Base-by-base conservation (phyloP, 495 filamentous ascomycete genomes). In the Penicillium salamii region DNA sequence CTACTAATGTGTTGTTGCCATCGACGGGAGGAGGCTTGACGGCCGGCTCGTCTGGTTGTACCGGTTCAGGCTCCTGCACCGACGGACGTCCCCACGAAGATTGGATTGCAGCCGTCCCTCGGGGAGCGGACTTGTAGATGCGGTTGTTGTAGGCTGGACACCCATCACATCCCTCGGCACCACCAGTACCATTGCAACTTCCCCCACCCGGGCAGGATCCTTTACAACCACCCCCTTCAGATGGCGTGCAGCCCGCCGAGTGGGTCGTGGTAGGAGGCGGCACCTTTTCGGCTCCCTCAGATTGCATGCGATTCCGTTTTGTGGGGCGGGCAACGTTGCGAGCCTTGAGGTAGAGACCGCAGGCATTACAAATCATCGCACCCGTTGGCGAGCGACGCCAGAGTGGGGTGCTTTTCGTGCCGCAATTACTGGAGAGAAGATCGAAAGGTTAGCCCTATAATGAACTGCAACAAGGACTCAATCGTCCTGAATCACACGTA, bases 141-240 rank as follows among this genome's bases (percentile, higher is more conserved):
- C 93, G 81, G 66, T 98, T 98, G 74, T 98, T 98, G 75, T 86
- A 97, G 5, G 95, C 95, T 26, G 93, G 93, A 58, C 93, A 98
- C 11, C 93, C 93, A 63, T 88, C 90, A 66, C 93, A 98, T 19
- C 89, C 93, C 54, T 95, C 88, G n/a, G 91, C 89, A 52, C 93
- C 93, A 35, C 93, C 93, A 21, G 93, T 97, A 13, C 93, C 93
- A 71, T 98, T 97, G 69, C 93, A 98, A 50, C 84, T 88, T 34
- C 93, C 93, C 45, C 92, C 95, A 32, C 93, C 93, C 5, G 93
- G 93, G 68, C 93, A 98, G 13, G 91, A 90, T n/a, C 93, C 93
- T 21, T 81, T 81, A 11, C 79, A 75, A 13, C 77, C 68, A 47
- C 58, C 51, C 38, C 65, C 67, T 50, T 59, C 70, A 13, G 52